Evolutionary conservation across 2,329 filamentous ascomycete genomes (phyloP).

Genomic region (Exserohilum turcica): DNA sequence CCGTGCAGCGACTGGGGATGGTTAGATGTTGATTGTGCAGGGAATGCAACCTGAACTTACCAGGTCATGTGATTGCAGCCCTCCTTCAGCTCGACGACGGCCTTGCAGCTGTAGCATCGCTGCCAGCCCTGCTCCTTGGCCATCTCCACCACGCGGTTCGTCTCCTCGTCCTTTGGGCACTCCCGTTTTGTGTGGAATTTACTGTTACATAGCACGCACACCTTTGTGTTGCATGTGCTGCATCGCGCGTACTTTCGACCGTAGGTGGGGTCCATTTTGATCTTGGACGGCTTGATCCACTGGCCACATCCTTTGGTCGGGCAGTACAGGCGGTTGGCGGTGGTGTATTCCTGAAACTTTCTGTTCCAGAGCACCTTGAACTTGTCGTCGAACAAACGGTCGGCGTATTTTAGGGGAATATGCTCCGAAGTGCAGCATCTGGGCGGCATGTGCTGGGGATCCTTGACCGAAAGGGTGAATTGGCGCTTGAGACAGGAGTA

Average conservation of each 20-base stretch:
- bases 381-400: slow-evolving; percentile 70
- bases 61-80: slow-evolving; percentile 90
- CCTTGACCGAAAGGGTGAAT: slow-evolving; percentile 76
- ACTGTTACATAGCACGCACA: slow-evolving; percentile 74
- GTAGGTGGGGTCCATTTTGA: slow-evolving; percentile 58
- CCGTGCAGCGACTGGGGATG: slow-evolving; percentile 68
- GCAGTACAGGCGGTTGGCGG: slow-evolving; percentile 77
- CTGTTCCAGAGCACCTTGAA: slow-evolving; percentile 83
- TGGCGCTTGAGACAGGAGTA: slow-evolving; percentile 73
- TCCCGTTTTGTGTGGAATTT: slow-evolving; percentile 71
- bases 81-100: slow-evolving; percentile 77
- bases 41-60: slow-evolving; percentile 53
- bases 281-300: slow-evolving; percentile 76
- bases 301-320: slow-evolving; percentile 73
- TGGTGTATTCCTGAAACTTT: slow-evolving; percentile 77
- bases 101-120: slow-evolving; percentile 73
- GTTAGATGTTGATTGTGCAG: slow-evolving; percentile 21
- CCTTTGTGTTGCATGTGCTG: slow-evolving; percentile 70
- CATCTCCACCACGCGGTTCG: slow-evolving; percentile 65
- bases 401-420: slow-evolving; percentile 77
- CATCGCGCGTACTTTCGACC: slow-evolving; percentile 72
- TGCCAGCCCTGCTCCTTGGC: slow-evolving; percentile 74
- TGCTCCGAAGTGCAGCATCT: slow-evolving; percentile 75
- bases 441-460: slow-evolving; percentile 83
- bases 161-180: slow-evolving; percentile 74